These are phyloP conservation scores for Diaporthe aspalathi DNA, from an alignment of 2,329 filamentous ascomycete genomes.

Conservation along the genomic window DNA sequence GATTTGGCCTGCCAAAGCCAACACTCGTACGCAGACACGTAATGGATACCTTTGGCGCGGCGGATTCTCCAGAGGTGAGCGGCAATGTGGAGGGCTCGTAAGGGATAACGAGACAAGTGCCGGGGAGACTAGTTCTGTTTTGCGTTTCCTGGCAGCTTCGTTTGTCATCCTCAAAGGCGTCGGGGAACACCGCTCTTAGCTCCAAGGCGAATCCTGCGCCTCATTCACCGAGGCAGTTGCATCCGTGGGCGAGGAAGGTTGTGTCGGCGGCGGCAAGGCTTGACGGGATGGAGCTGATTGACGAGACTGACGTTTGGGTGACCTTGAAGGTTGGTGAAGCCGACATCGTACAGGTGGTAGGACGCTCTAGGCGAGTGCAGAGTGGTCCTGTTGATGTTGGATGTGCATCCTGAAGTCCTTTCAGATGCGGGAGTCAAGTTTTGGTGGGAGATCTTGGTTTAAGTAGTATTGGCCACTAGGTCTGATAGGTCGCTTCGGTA, in stretches of 20 bases:
- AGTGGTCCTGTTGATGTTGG: background rate
- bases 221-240: constrained; percentile 49
- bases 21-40: constrained; percentile 44
- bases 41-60: constrained; percentile 42
- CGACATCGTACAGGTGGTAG: background rate
- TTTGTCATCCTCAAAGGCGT: constrained; percentile 40
- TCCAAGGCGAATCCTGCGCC: constrained; percentile 47
- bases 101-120: constrained; percentile 47
- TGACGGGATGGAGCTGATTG: constrained; percentile 2
- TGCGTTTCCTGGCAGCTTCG: constrained; percentile 26
- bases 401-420: too few species aligned
- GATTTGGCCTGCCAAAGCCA: constrained; percentile 40
- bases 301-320: background rate
- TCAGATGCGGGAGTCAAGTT: background rate
- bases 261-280: background rate
- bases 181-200: constrained; percentile 44
- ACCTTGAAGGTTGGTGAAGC: background rate
- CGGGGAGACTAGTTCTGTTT: constrained; percentile 40
- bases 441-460: background rate
- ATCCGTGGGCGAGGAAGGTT: constrained; percentile 47
- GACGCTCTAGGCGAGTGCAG: background rate
- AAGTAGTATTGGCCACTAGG: background rate
- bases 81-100: constrained; percentile 27
- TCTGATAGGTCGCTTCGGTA: background rate
- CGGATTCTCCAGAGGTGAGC: constrained; percentile 42